phyloP scores from a whole-genome alignment of 768 basidiomycete species.

The Amanita pallidorosea region DNA sequence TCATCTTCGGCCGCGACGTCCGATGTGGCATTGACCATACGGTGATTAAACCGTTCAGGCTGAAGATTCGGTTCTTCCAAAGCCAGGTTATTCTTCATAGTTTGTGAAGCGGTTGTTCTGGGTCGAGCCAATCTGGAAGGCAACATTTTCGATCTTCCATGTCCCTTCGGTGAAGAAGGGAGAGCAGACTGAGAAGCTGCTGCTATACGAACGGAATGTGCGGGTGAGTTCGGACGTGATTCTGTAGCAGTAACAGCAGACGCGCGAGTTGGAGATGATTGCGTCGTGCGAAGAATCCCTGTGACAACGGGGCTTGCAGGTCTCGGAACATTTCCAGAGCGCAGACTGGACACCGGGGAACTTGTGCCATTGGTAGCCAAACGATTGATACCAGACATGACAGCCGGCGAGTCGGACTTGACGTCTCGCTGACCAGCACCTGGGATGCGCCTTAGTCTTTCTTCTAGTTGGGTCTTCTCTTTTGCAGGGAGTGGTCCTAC shows the following conservation, averaged over 20 bases:
- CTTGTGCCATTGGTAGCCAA: slow-evolving; percentile 5
- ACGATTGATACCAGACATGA: slow-evolving; percentile 36
- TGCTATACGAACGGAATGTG: slow-evolving; percentile 16
- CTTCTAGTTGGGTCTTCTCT: slow-evolving; percentile 89
- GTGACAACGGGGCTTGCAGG: slow-evolving; percentile 21
- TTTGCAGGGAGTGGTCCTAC: slow-evolving; percentile 72
- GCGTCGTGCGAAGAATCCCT: slow-evolving; percentile 22
- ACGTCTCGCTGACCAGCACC: slow-evolving; percentile 43
- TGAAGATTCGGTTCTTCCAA: slow-evolving; percentile 18
- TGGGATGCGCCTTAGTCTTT: slow-evolving; percentile 73
- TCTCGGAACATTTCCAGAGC: slow-evolving; percentile 11
- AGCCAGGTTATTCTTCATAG: slow-evolving; percentile 7
- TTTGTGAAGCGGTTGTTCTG: slow-evolving; percentile 34
- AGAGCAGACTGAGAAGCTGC: slow-evolving; percentile 13
- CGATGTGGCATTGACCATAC: slow-evolving; percentile 3
- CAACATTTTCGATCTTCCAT: slow-evolving; percentile 51
- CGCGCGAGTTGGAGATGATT: slow-evolving; percentile 31
- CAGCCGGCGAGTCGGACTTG: slow-evolving; percentile 25
- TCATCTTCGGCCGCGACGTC: slow-evolving; percentile 15
- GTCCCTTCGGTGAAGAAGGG: slow-evolving; percentile 33
- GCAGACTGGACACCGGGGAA: slow-evolving; percentile 11
- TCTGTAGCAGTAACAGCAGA: slow-evolving; percentile 28
- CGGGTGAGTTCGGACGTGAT: slow-evolving; percentile 32
- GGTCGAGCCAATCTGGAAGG: slow-evolving; percentile 70
- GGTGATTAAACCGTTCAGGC: background rate